phyloP scores from a whole-genome alignment of 306 rosid genomes.

The Ormosia semicastrata region DNA sequence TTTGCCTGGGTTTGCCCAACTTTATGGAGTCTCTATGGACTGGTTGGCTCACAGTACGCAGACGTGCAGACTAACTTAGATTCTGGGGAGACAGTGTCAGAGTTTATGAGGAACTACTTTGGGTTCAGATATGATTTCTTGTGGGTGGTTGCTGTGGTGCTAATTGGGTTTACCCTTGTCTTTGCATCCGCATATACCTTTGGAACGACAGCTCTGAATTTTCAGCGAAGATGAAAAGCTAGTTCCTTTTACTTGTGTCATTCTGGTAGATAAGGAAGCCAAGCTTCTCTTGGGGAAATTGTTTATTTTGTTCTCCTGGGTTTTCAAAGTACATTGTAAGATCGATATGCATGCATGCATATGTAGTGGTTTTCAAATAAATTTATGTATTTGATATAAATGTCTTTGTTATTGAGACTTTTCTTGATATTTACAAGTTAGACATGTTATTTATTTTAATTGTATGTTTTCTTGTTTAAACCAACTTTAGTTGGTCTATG shows the following conservation, averaged over 20 bases:
- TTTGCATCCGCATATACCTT: constrained; percentile 10
- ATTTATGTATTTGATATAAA: no score
- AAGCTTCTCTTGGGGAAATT: not conserved
- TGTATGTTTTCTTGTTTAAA: no score
- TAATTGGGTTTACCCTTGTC: constrained; percentile 24
- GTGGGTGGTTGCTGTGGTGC: constrained; percentile 30
- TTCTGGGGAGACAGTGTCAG: constrained; percentile 37
- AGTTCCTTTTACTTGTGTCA: not conserved
- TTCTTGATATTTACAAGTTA: no score
- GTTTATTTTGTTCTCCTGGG: not conserved
- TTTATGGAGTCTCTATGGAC: constrained; percentile 41
- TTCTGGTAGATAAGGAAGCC: not conserved
- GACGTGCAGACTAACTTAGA: constrained; percentile 33
- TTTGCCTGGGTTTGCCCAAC: constrained; percentile 37
- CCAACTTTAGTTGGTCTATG: not conserved
- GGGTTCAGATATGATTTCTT: constrained; percentile 33
- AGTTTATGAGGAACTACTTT: constrained; percentile 22
- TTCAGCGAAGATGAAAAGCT: constrained; percentile 33
- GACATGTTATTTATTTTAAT: no score
- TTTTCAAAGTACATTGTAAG: no score
- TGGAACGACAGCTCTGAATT: constrained; percentile 24
- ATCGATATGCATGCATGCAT: no score
- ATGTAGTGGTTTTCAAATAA: no score
- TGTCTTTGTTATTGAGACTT: no score
- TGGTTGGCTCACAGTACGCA: constrained; percentile 35